Evolutionary conservation across 192 early-diverging fungal genomes (phyloP).

Genomic region (Entomortierella chlamydospora): DNA sequence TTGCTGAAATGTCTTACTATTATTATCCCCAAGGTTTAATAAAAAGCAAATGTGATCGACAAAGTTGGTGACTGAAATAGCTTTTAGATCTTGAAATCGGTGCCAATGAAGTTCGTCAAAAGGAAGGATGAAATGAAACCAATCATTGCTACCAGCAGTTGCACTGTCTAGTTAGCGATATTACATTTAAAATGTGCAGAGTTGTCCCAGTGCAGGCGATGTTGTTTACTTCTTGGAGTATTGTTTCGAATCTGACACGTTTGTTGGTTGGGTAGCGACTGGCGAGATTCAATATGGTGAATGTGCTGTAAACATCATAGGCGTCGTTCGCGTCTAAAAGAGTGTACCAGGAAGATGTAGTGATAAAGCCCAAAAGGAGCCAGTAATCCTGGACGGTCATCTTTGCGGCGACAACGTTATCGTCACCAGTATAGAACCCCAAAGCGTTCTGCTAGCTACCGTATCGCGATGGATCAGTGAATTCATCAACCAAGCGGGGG

Average conservation of each 20-base stretch:
- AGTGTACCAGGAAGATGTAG: no score
- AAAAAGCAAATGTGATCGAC: no score
- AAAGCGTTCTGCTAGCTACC: conserved; percentile 12
- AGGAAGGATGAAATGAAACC: conserved; percentile 10
- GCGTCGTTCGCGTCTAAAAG: background rate
- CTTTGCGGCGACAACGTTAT: background rate
- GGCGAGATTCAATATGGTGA: conserved; percentile 4
- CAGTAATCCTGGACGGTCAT: background rate
- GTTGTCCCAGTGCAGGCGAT: background rate
- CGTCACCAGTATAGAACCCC: conserved; percentile 13
- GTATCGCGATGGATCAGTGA: conserved; percentile 6
- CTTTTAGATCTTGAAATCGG: no score
- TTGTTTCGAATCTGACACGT: conserved; percentile 13
- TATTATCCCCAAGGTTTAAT: no score
- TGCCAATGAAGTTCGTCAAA: background rate
- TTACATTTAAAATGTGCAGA: background rate
- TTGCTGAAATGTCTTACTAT: no score
- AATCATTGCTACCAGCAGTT: background rate
- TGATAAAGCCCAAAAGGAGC: no score
- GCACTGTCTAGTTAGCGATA: conserved; percentile 3
- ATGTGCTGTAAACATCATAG: conserved; percentile 18
- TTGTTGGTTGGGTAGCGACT: conserved; percentile 12
- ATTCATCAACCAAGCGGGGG: background rate
- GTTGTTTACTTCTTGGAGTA: background rate
- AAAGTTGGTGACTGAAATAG: no score